Evolutionary conservation across 23 red algal species (phyloP).

Genomic region (Chondrus crispus): DNA sequence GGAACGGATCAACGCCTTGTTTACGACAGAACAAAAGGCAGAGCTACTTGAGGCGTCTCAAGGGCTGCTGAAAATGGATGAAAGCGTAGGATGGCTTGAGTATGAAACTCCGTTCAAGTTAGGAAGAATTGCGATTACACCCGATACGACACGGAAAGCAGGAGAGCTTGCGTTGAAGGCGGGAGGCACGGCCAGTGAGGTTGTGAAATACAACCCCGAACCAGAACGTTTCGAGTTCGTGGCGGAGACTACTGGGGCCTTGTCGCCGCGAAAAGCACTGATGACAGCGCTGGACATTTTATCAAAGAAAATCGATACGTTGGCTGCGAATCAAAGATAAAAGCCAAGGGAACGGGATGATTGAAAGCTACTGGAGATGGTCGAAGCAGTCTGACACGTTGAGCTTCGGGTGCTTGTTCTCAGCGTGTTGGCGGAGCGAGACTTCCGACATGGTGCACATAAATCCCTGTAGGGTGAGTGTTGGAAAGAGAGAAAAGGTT

Average conservation of each 20-base stretch:
- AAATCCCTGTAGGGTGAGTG: neutral
- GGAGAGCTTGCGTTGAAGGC: conserved; percentile 45
- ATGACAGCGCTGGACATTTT: conserved; percentile 52
- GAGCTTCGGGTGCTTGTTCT: conserved; percentile 60
- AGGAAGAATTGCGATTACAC: conserved; percentile 60
- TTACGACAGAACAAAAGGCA: conserved; percentile 37
- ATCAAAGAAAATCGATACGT: neutral
- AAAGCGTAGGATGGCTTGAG: conserved; percentile 14
- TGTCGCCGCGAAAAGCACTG: conserved; percentile 38
- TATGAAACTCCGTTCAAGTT: conserved; percentile 67
- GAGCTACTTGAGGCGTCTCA: conserved; percentile 51
- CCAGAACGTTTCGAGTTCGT: conserved; percentile 67
- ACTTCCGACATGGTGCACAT: conserved; percentile 73
- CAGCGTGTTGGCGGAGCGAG: conserved; percentile 63
- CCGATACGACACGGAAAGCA: conserved; percentile 51
- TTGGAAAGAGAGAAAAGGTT: neutral
- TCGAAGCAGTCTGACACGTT: conserved; percentile 42
- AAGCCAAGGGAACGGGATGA: neutral
- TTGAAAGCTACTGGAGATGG: neutral
- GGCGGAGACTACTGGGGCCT: conserved; percentile 66
- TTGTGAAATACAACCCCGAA: conserved; percentile 48
- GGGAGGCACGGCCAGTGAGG: conserved; percentile 46
- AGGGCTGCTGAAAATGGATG: conserved; percentile 46
- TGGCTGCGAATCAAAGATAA: neutral
- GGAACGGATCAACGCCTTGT: conserved; percentile 55